Evolutionary conservation across 2,329 filamentous ascomycete genomes (phyloP), one percentile per base, ranked within the genome.

Genomic region (Diaporthe ampelina): DNA sequence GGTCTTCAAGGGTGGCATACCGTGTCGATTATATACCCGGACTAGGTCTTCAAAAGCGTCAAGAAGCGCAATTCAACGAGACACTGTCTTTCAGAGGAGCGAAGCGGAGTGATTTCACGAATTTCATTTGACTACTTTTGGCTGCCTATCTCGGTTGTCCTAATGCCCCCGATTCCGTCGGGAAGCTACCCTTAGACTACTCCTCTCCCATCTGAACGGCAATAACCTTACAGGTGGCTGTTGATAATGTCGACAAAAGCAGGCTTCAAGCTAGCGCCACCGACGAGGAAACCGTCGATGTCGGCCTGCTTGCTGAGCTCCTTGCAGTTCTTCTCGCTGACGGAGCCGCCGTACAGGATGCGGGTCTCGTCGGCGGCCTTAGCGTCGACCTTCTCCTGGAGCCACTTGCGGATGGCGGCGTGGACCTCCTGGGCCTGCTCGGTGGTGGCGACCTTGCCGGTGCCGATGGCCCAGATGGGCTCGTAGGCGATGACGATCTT

Each of bases 401-500:
- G 90, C 94, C 95, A 98, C 81, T 91, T 88, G 80, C 97, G 94
- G 86, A 99, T 97, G 78, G 94, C 95, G 81, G 93, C 94, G 88
- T 98, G 95, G 75, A 97, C 95, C 85, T 97, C 95, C 88, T 98
- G 95, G 74, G 95, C 95, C 90, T 98, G 95, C 86, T 95, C 89
- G 75, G 92, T 95, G 77, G 92, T 94, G 79, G 95, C 95, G 78
- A 97, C 95, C 89, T 97, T 97, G 85, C 97, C 97, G 78, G 97
- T 98, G 80, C 96, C 96, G 79, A 92, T 94, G 83, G 91, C 95
- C 96, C 97, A 99, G 89, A 99, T 97, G 82, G 97, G 97, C 91
- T 99, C 97, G 87, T 99, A 99, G 82, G 97, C 97, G 81, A 99
- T 91, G 83, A 99, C 97, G 78, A 99, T 91, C 89, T 97, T 97